Evolutionary conservation across 306 rosid genomes (phyloP), one percentile per base, ranked within the genome.

Genomic region (Citrullus mucosospermus): DNA sequence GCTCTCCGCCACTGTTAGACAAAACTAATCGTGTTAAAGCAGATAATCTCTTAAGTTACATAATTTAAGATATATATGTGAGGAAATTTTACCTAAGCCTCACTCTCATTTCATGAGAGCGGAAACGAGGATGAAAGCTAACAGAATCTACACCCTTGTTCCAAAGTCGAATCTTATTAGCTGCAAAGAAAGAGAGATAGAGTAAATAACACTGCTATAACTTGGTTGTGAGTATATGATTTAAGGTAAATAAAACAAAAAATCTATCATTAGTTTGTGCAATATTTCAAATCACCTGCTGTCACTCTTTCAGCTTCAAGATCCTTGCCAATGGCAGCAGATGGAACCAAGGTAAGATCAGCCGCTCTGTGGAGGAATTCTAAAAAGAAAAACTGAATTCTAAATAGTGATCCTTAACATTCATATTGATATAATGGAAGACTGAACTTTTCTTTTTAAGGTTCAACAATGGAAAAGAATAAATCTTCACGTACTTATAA

Each of bases 321-420:
- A 86, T 96, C 99, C 84, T 71, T 89, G 14, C 80, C 93, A 68
- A 92, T 91, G 78, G 98, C 99, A 81, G 91, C 97, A 25, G 99
- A 96, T 62, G 99, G 99, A 55, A 96, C 99, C 84, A 96, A 78
- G 10, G 99, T 96, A 73, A 96, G 88, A 83, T 96, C 99, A 80
- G 99, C 99, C 36, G 97, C 97, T 90, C 91, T 81, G 70, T 96
- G 99, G 78, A 96, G 91, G 85, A 92, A 96, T 82, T 92, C 99
- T 96, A 87, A 75, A 38, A 82, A 46, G 81, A 69, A 81, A 88
- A 77, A 75, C 17, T n/a, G 57, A 75, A 81, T 34, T 41, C 75
- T 87, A 63, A 77, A 75, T 72, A 68, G 65, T 75, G 74, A 55
- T 61, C 67, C 56, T 78, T 38, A 48, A 78, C 63, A 38, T 70